Conservation (phyloP, 2,329 filamentous ascomycete species). For the Verticillium dahliae region DNA sequence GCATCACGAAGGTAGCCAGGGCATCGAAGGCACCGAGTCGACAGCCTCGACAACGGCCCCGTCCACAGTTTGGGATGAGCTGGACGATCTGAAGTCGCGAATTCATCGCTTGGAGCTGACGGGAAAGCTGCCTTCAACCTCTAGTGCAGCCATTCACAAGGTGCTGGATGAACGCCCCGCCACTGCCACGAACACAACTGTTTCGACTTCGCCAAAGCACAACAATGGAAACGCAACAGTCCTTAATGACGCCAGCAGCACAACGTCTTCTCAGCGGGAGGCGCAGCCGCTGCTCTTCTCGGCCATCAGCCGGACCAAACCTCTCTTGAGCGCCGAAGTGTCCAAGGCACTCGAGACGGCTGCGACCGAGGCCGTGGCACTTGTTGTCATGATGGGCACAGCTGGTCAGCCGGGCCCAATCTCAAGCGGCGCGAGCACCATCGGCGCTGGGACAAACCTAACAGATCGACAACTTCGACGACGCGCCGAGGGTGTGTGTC, state of each 20-base stretch:
- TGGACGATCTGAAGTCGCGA: slow-evolving; percentile 90
- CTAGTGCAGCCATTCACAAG: slow-evolving; percentile 70
- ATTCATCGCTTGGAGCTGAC: slow-evolving; percentile 87
- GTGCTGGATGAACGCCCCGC: slow-evolving; percentile 74
- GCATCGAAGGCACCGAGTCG: slow-evolving; percentile 70
- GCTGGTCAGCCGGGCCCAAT: slow-evolving; percentile 63
- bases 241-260: slow-evolving; percentile 29
- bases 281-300: slow-evolving; percentile 65
- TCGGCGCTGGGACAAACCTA: slow-evolving; percentile 45
- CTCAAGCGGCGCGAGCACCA: slow-evolving; percentile 58
- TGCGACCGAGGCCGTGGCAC: slow-evolving; percentile 70
- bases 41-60: slow-evolving; percentile 82
- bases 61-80: slow-evolving; percentile 94
- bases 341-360: slow-evolving; percentile 76
- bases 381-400: slow-evolving; percentile 72
- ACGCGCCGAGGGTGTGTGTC: slow-evolving; percentile 89
- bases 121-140: slow-evolving; percentile 78
- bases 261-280: slow-evolving; percentile 41
- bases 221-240: slow-evolving; percentile 40
- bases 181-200: slow-evolving; percentile 85
- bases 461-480: slow-evolving; percentile 81
- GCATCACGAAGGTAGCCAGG: slow-evolving; percentile 28
- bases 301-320: slow-evolving; percentile 72
- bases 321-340: slow-evolving; percentile 61
- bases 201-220: slow-evolving; percentile 83